A percentile compares a stretch with the other conserved stretches of the same genome.
phyloP scores from a whole-genome alignment of 306 rosid species.

The Vicia faba region DNA sequence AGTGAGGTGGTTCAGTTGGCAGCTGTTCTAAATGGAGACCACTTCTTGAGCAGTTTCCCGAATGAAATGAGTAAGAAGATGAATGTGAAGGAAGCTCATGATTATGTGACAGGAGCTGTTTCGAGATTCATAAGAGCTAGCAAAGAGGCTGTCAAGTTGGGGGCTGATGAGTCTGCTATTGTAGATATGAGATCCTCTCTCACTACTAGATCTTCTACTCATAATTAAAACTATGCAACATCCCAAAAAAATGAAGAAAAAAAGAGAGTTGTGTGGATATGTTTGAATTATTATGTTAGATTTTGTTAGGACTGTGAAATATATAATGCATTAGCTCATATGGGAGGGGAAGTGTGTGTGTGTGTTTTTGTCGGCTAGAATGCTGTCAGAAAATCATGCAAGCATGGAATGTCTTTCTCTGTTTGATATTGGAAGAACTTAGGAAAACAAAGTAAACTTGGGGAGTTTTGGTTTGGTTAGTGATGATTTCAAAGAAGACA shows the following conservation, averaged over 20 bases:
- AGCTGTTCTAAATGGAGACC: slow-evolving; percentile 92
- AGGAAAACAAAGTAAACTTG: slow-evolving; percentile 5
- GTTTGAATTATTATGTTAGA: slow-evolving; percentile 35
- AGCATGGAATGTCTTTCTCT: not conserved
- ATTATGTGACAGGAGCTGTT: slow-evolving; percentile 76
- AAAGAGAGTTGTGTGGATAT: not conserved
- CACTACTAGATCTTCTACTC: slow-evolving; percentile 81
- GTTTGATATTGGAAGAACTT: slow-evolving; percentile 5
- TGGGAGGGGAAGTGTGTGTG: slow-evolving; percentile 21
- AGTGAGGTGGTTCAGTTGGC: slow-evolving; percentile 91
- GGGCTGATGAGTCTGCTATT: slow-evolving; percentile 88
- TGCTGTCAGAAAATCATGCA: slow-evolving; percentile 12
- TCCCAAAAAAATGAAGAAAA: not conserved
- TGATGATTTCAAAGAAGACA: slow-evolving; percentile 38
- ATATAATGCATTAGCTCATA: not conserved
- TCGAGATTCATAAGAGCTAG: slow-evolving; percentile 92
- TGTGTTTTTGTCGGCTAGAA: not conserved
- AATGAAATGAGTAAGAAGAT: slow-evolving; percentile 83
- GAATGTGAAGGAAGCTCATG: slow-evolving; percentile 84
- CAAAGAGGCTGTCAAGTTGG: slow-evolving; percentile 89
- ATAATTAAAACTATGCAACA: slow-evolving; percentile 43
- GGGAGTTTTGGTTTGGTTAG: slow-evolving; percentile 34
- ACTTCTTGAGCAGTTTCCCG: slow-evolving; percentile 88
- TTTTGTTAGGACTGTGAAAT: slow-evolving; percentile 34
- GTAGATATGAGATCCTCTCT: slow-evolving; percentile 99